Evolutionary conservation across 1,139 yeast genomes (phyloP), one percentile per base, ranked within the genome.

Genomic region (Suhomyces kunorum): DNA sequence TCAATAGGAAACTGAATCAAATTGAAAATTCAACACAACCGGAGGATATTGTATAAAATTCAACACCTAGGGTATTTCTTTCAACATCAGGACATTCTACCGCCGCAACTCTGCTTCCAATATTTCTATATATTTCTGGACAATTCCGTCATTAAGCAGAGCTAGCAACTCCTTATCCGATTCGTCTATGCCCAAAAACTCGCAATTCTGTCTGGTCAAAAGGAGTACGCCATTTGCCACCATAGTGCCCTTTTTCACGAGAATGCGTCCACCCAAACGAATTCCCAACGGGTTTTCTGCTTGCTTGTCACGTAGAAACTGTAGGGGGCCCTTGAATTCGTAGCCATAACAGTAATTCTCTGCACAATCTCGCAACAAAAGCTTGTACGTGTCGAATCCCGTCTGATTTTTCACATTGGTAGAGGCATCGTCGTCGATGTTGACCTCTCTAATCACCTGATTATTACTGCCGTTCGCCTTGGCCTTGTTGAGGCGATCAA

Each of bases 301-400:
- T 3, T 44, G 36, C 4, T 44, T 35, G 6, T 48, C 42, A 16
- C 71, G 53, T 25, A 72, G 51, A 51, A 71, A 72, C 12, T 59
- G 56, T 12, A 72, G 50, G 19, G 59, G 58, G 36, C 68, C 74
- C 36, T 61, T 59, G 39, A 58, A 54, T 47, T 72, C 78, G 42
- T 68, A 66, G 3, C 66, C 78, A 49, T 58, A 70, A 40, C 71
- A 59, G 41, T 56, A 64, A 42, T 69, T 64, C 35, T 60, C 62
- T 15, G 39, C 41, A 9, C 40, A 39, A 42, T 71, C 76, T 38
- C 62, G 59, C 13, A 72, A 51, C 6, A 65, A 55, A 11, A 72
- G 54, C 49, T 68, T 69, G 47, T 59, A 68, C 1, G 63, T 56
- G 6, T 38, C 45, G n/a, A 32, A 42, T 1, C 45, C 42, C 5